These are phyloP conservation scores for Talaromyces ruber DNA, from an alignment of 495 filamentous ascomycete genomes.

Conservation along the genomic window DNA sequence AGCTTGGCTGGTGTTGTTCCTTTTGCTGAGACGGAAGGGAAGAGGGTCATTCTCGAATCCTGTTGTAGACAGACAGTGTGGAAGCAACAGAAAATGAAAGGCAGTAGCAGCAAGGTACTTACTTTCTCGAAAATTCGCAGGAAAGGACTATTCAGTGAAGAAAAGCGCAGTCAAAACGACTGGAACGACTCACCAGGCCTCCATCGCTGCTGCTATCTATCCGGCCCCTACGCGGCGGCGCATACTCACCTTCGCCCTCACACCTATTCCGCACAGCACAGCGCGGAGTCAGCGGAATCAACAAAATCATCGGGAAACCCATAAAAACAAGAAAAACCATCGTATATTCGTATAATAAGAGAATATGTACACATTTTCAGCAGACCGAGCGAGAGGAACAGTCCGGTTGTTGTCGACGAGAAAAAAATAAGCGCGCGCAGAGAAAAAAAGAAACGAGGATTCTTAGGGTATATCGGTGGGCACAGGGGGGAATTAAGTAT, in stretches of 20 bases:
- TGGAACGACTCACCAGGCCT: background rate
- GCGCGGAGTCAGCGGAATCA: background rate
- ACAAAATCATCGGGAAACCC: background rate
- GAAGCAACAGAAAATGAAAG: background rate
- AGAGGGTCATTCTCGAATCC: background rate
- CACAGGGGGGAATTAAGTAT: background rate
- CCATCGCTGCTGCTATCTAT: background rate
- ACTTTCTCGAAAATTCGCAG: background rate
- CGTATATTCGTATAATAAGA: background rate
- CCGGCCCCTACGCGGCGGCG: too few species aligned
- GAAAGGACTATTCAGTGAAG: background rate
- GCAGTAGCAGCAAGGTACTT: background rate
- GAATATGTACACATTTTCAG: background rate
- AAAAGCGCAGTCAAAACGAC: background rate
- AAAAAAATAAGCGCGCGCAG: background rate
- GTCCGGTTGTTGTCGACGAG: background rate
- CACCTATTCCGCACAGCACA: background rate
- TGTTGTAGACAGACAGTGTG: background rate
- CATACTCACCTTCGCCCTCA: background rate
- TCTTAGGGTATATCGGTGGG: background rate
- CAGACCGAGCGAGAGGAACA: background rate
- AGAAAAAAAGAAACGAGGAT: background rate
- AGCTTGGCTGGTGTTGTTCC: background rate
- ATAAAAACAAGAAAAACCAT: background rate
- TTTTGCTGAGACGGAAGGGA: background rate